These are phyloP conservation scores for Psilocybe sp. DNA, from an alignment of 768 basidiomycete genomes.

Conservation along the genomic window DNA sequence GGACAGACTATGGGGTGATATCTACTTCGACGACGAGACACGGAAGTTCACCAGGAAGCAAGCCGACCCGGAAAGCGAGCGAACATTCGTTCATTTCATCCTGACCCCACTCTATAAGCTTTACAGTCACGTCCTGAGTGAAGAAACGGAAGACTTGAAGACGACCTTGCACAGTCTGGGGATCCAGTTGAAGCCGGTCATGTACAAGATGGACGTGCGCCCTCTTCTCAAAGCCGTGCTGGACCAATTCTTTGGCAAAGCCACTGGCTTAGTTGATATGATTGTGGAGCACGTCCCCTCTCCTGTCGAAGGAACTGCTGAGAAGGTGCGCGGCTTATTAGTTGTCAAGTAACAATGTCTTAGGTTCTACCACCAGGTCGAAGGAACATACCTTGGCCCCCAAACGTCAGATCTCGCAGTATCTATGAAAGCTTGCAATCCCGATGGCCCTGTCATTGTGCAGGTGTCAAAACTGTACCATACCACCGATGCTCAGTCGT, in stretches of 20 bases:
- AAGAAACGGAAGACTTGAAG: constrained; percentile 87
- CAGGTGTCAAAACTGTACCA: constrained; percentile 95
- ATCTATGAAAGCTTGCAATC: constrained; percentile 80
- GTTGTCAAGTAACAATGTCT: not conserved
- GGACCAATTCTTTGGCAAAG: constrained; percentile 92
- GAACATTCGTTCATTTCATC: constrained; percentile 95
- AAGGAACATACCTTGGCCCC: constrained; percentile 85
- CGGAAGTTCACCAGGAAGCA: constrained; percentile 90
- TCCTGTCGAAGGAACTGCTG: constrained; percentile 54
- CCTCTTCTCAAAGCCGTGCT: constrained; percentile 91
- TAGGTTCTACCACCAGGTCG: constrained; percentile 44
- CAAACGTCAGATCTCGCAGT: constrained; percentile 75
- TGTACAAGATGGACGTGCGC: constrained; percentile 98
- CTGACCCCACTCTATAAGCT: constrained; percentile 96
- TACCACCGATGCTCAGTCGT: constrained; percentile 93
- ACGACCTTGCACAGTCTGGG: constrained; percentile 73
- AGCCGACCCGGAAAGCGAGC: constrained; percentile 70
- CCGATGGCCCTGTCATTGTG: constrained; percentile 87
- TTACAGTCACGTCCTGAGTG: constrained; percentile 91
- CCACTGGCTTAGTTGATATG: constrained; percentile 90
- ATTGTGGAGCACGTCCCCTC: constrained; percentile 88
- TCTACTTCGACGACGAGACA: constrained; percentile 83
- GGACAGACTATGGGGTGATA: constrained; percentile 94
- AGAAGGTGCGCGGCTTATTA: constrained; percentile 50
- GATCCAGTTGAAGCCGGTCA: constrained; percentile 85